Percentiles rank a stretch among this genome's conserved stretches.
phyloP scores from a whole-genome alignment of 441 rosid genomes.

The Adansonia madagascariensis region DNA sequence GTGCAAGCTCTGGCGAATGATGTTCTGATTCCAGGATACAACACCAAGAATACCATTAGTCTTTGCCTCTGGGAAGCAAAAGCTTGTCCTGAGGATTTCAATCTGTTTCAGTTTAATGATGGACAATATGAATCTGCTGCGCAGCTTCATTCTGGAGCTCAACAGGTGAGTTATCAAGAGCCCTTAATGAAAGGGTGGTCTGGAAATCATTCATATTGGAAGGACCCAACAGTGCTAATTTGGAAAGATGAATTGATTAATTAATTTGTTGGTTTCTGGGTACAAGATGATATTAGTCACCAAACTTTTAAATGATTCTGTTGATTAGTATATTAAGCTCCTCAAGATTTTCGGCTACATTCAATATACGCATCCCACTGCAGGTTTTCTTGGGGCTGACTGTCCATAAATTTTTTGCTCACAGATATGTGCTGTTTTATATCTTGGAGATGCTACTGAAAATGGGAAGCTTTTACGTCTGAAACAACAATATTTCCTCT shows the following conservation, averaged over 20 bases:
- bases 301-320: neutral
- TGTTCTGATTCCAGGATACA: slow-evolving; percentile 95
- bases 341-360: neutral
- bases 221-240: neutral
- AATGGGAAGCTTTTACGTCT: slow-evolving; percentile 89
- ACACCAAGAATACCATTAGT: slow-evolving; percentile 91
- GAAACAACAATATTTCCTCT: slow-evolving; percentile 95
- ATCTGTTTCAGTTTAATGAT: slow-evolving; percentile 87
- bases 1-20: slow-evolving; percentile 95
- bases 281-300: neutral
- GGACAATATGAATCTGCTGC: slow-evolving; percentile 94
- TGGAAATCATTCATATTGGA: neutral
- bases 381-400: slow-evolving; percentile 21
- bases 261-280: neutral
- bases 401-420: slow-evolving; percentile 14
- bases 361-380: neutral
- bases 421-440: slow-evolving; percentile 94
- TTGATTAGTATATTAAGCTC: neutral
- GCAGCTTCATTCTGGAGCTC: slow-evolving; percentile 81
- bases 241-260: slow-evolving; percentile 6
- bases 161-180: slow-evolving; percentile 58
- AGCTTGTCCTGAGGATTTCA: slow-evolving; percentile 72
- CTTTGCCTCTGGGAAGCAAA: slow-evolving; percentile 99
- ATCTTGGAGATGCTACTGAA: slow-evolving; percentile 98
- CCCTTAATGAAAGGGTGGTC: slow-evolving; percentile 10